A percentile compares a stretch with the other conserved stretches of the same genome.
These are phyloP conservation scores for Brassica incana DNA, from an alignment of 345 rosid species.

Conservation along the genomic window DNA sequence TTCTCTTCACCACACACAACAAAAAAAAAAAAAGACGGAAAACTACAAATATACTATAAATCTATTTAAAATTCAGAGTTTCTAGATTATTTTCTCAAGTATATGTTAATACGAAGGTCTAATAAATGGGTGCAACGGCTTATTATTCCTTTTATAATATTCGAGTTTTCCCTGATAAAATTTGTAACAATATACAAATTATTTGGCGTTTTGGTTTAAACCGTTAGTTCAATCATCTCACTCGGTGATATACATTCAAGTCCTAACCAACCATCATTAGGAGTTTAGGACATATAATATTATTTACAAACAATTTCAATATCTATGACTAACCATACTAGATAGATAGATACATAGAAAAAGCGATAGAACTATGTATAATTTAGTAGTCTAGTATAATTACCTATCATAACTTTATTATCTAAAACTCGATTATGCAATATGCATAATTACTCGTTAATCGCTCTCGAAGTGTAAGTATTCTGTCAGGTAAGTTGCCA, in stretches of 20 bases:
- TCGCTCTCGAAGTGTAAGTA: neutral
- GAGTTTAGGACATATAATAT: neutral
- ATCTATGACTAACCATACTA: neutral
- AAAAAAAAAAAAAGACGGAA: conserved; percentile 5
- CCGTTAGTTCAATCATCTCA: neutral
- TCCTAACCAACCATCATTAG: neutral
- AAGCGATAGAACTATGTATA: neutral
- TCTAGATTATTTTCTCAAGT: conserved; percentile 3
- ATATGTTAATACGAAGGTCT: conserved; percentile 20
- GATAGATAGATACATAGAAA: neutral
- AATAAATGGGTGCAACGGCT: conserved; percentile 11
- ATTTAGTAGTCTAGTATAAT: neutral
- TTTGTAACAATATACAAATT: neutral
- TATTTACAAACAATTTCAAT: neutral
- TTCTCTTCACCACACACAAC: conserved; percentile 23
- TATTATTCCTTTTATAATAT: conserved; percentile 10
- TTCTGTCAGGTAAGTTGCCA: neutral
- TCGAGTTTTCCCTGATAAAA: neutral
- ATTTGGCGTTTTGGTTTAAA: neutral
- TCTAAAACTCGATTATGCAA: neutral
- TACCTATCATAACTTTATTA: neutral
- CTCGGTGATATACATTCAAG: neutral
- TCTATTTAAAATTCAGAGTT: neutral
- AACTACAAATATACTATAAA: conserved; percentile 1
- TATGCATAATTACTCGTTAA: neutral